These are phyloP conservation scores for Puccinia novopanici DNA, from an alignment of 1,284 basidiomycete species.

Conservation along the genomic window DNA sequence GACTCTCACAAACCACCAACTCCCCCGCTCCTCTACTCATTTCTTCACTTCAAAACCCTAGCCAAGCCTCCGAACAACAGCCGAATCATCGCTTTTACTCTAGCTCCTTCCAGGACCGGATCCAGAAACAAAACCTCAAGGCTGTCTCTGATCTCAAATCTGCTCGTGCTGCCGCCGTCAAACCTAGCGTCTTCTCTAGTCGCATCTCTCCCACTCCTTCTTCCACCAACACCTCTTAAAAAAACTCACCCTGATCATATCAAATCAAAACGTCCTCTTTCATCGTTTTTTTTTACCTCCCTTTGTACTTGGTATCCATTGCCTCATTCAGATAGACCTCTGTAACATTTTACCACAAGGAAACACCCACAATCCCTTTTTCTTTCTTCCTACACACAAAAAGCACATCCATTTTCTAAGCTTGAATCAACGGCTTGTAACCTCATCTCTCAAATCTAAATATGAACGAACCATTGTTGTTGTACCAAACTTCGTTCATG, in stretches of 20 bases:
- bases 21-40: background rate
- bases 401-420: too few species aligned
- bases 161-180: constrained; percentile 33
- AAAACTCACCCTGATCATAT: background rate
- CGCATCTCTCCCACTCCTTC: background rate
- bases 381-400: too few species aligned
- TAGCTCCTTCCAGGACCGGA: constrained; percentile 17
- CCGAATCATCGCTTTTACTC: background rate
- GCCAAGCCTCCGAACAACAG: background rate
- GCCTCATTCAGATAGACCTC: too few species aligned
- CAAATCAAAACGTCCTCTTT: too few species aligned
- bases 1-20: background rate
- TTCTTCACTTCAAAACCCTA: background rate
- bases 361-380: too few species aligned
- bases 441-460: too few species aligned
- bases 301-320: background rate
- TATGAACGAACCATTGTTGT: too few species aligned
- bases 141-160: constrained; percentile 26
- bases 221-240: background rate
- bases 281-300: background rate
- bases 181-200: constrained; percentile 19
- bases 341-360: too few species aligned
- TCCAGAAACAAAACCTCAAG: constrained; percentile 33
- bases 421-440: too few species aligned
- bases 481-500: too few species aligned